phyloP scores from a whole-genome alignment of 2,329 filamentous ascomycete species.

The Dothistroma pini region DNA sequence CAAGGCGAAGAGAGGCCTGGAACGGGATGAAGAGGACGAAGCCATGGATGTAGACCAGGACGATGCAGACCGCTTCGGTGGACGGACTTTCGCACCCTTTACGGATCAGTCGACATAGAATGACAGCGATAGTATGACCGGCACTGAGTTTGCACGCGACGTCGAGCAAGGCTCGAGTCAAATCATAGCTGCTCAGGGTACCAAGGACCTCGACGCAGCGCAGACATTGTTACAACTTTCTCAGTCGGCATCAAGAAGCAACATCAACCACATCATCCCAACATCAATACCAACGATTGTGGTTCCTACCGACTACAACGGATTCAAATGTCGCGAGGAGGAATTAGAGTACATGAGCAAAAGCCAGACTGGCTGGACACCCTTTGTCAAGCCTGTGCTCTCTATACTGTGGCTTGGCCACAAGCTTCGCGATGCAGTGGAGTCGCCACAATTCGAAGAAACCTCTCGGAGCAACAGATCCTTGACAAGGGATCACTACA shows the following conservation, averaged over 20 bases:
- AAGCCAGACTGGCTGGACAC: background rate
- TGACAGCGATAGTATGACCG: background rate
- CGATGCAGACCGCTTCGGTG: slow-evolving; percentile 34
- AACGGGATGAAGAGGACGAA: slow-evolving; percentile 32
- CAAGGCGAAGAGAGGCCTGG: slow-evolving; percentile 26
- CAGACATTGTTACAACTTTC: background rate
- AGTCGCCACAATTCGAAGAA: background rate
- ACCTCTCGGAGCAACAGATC: background rate
- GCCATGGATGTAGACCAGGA: slow-evolving; percentile 30
- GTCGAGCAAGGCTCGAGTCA: background rate
- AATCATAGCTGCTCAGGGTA: background rate
- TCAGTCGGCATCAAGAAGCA: background rate
- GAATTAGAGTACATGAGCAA: background rate
- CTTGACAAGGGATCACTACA: background rate
- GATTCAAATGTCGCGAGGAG: background rate
- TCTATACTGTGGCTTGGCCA: background rate
- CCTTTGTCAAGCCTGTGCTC: background rate
- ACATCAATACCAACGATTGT: background rate
- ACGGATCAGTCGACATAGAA: slow-evolving; percentile 19
- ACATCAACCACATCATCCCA: background rate
- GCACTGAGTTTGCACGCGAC: background rate
- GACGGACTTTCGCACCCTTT: slow-evolving; percentile 35
- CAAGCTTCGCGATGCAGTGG: background rate
- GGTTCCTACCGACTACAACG: background rate
- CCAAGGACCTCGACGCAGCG: background rate